Percentiles rank a stretch among this genome's conserved stretches.
Conservation (phyloP, 306 rosid genomes). For the Hippophae rhamnoides region DNA sequence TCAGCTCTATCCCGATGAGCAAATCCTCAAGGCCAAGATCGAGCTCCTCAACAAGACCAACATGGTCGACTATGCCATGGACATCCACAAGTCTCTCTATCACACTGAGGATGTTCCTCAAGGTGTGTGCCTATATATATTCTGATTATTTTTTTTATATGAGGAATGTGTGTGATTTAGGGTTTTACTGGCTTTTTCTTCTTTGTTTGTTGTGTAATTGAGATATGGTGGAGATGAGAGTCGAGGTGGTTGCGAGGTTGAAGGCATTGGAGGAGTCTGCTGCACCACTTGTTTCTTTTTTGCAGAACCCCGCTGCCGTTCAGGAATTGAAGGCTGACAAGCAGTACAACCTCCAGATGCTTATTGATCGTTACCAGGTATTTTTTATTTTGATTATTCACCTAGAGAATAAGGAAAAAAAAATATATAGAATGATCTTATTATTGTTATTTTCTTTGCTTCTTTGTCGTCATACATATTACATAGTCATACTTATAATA, state of each 20-base stretch:
- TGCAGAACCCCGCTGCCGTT: conserved; percentile 67
- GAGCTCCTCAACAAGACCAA: conserved; percentile 82
- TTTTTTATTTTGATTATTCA: neutral
- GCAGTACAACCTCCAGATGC: conserved; percentile 91
- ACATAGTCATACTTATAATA: no score
- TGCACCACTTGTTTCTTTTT: conserved; percentile 73
- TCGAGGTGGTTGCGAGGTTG: conserved; percentile 42
- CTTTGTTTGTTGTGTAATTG: neutral
- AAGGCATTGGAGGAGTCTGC: conserved; percentile 69
- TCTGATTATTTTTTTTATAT: neutral
- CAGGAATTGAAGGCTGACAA: conserved; percentile 84
- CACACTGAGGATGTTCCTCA: conserved; percentile 84
- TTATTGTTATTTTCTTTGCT: no score
- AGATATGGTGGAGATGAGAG: conserved; percentile 36
- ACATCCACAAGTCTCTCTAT: conserved; percentile 79
- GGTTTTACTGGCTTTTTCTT: neutral
- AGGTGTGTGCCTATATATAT: conserved; percentile 15
- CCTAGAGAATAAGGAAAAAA: neutral
- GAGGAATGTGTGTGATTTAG: neutral
- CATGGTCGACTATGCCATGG: conserved; percentile 98
- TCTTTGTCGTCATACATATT: no score
- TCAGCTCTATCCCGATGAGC: conserved; percentile 52
- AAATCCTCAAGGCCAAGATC: conserved; percentile 79
- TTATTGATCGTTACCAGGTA: conserved; percentile 81
- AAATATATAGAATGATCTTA: no score